Conservation (phyloP, 2,329 filamentous ascomycete genomes). For the Cercospora sp. region DNA sequence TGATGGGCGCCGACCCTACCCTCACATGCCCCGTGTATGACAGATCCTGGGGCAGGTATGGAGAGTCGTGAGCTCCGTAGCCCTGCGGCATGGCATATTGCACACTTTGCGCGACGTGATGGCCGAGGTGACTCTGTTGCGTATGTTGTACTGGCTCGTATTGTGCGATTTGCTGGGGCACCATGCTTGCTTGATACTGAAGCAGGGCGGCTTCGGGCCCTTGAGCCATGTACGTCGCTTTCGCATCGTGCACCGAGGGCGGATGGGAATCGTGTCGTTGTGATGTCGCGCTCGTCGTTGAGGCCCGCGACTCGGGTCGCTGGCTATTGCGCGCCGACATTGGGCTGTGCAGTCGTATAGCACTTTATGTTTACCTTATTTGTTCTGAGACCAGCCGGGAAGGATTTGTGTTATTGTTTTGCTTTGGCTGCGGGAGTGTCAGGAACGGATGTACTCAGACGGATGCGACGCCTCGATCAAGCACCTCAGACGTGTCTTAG, state of each 20-base stretch:
- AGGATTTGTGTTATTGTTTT: conserved; percentile 21
- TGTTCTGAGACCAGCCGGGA: conserved; percentile 5
- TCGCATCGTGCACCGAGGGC: conserved; percentile 30
- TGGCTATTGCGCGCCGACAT: conserved; percentile 36
- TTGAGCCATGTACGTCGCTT: conserved; percentile 26
- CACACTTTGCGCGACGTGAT: conserved; percentile 29
- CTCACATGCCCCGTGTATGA: conserved; percentile 32
- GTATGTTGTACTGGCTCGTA: conserved; percentile 24
- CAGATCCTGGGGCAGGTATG: conserved; percentile 33
- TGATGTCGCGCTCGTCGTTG: conserved; percentile 39
- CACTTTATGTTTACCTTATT: conserved; percentile 10
- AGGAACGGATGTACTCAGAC: background rate
- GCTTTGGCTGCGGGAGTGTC: conserved; percentile 15
- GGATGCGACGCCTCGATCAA: background rate
- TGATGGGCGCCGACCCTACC: conserved; percentile 33
- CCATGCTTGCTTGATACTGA: conserved; percentile 36
- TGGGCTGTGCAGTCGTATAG: conserved; percentile 26
- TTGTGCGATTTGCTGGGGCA: conserved; percentile 28
- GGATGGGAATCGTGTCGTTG: conserved; percentile 30
- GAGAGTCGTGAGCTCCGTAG: conserved; percentile 32
- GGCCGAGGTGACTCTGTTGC: conserved; percentile 19
- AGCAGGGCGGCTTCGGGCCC: conserved; percentile 37
- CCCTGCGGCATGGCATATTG: conserved; percentile 29
- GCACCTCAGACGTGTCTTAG: background rate
- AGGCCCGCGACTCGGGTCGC: conserved; percentile 38